Evolutionary conservation across 306 rosid species (phyloP), one percentile per base, ranked within the genome.

Genomic region (Carpinus fangiana): DNA sequence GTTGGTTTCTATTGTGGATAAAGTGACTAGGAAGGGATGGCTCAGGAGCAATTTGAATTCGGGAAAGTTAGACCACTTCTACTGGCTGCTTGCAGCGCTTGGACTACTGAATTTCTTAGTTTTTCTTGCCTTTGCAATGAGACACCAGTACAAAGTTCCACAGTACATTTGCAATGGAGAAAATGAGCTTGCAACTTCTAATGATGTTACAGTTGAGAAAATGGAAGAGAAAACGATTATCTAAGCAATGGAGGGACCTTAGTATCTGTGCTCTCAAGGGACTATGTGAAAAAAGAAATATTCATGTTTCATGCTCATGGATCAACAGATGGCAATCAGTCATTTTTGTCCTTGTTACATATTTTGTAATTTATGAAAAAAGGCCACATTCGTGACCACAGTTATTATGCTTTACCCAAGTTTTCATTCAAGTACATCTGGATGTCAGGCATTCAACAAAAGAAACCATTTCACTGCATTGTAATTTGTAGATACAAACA

Each of bases 81-180:
- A 91, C 70, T 90, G 91, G 90, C 73, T 93, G 70, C 93, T 95
- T 4, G 98, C 97, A 18, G 84, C 84, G 79, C 76, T 95, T 28
- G 96, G 93, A 51, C 68, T 54, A 55, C 41, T 91, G 59, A 95
- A 95, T 73, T 86, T 93, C 66, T 26, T 86, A 7, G 74, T 83
- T 69, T 95, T 93, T 86, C 80, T 95, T 60, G 78, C 86, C 74
- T 79, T 95, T 34, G 90, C 98, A 54, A 86, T 3, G 74, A 86
- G 86, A 78, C 98, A 95, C 84, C 93, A 95, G 73, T 93, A 95
- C 79, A 95, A 88, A 86, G 80, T 12, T 54, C 90, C 87, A 70
- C 87, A 78, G 70, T 76, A 43, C 68, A 54, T 60, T 10, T 72
- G 38, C 79, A 76, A 59, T 52, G 82, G 38, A 31, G 86, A 91